Evolutionary conservation across 2,329 filamentous ascomycete species (phyloP).

Genomic region (Botrytis pseudocinerea): DNA sequence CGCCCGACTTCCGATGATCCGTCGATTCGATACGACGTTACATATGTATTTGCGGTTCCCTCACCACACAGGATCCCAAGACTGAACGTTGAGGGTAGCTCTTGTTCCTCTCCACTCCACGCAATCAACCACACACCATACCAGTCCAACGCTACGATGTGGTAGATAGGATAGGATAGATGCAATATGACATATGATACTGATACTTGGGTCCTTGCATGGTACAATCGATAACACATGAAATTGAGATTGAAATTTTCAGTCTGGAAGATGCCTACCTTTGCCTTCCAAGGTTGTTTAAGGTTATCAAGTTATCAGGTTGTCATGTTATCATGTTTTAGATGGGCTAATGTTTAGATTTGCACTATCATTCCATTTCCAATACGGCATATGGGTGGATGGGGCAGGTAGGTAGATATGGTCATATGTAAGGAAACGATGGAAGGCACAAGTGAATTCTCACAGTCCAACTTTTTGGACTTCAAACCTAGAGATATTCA

Average conservation of each 20-base stretch:
- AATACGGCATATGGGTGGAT: not conserved
- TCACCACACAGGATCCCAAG: not conserved
- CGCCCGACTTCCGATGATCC: constrained; percentile 7
- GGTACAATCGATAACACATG: not conserved
- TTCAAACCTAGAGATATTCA: not conserved
- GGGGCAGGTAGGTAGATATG: not conserved
- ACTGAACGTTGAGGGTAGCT: not conserved
- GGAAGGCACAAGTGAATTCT: not conserved
- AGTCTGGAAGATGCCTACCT: not conserved
- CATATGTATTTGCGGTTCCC: constrained; percentile 8
- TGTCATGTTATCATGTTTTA: constrained; percentile 3
- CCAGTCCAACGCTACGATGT: not conserved
- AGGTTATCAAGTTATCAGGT: not conserved
- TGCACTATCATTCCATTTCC: not conserved
- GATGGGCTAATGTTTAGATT: not conserved
- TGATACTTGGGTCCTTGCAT: not conserved
- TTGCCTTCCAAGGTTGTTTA: not conserved
- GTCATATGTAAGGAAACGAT: not conserved
- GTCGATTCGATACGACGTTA: constrained; percentile 21
- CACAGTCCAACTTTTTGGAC: not conserved
- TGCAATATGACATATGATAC: not conserved
- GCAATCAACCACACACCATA: constrained; percentile 1
- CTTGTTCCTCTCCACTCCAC: not conserved
- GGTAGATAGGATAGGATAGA: constrained; percentile 6
- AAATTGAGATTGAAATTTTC: not conserved